Evolutionary conservation across 2,329 filamentous ascomycete genomes (phyloP).

Genomic region (Neopestalotiopsis sp.): DNA sequence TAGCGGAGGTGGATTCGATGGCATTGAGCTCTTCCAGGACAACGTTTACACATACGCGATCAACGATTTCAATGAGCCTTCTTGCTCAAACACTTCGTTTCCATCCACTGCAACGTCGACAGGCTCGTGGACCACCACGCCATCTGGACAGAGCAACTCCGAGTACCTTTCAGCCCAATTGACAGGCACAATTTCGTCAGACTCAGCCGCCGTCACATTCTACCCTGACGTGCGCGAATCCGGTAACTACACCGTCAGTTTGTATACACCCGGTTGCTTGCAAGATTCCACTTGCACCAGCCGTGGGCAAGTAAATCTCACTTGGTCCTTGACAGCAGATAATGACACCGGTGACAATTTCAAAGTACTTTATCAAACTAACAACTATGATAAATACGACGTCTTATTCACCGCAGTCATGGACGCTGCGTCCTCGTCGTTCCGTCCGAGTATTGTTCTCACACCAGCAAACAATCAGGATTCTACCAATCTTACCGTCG

Average conservation of each 20-base stretch:
- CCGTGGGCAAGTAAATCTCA: slow-evolving; percentile 83
- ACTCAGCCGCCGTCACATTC: slow-evolving; percentile 75
- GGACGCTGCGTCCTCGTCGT: slow-evolving; percentile 73
- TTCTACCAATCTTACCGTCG: slow-evolving; percentile 70
- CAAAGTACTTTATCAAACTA: slow-evolving; percentile 81
- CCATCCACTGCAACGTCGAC: slow-evolving; percentile 71
- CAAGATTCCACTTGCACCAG: slow-evolving; percentile 77
- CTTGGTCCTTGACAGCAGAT: slow-evolving; percentile 66
- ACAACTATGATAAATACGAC: slow-evolving; percentile 96
- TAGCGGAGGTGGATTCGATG: slow-evolving; percentile 79
- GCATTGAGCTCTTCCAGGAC: slow-evolving; percentile 86
- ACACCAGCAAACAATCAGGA: slow-evolving; percentile 69
- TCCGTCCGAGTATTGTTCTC: slow-evolving; percentile 82
- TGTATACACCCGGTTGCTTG: slow-evolving; percentile 91
- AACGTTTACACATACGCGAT: slow-evolving; percentile 87
- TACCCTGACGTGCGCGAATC: slow-evolving; percentile 83
- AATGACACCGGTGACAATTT: slow-evolving; percentile 44
- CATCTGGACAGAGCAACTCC: slow-evolving; percentile 72
- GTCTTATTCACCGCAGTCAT: slow-evolving; percentile 86
- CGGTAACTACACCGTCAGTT: slow-evolving; percentile 87
- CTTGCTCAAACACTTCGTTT: slow-evolving; percentile 69
- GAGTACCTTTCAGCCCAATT: slow-evolving; percentile 78
- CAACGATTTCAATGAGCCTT: slow-evolving; percentile 85
- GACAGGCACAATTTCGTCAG: slow-evolving; percentile 56
- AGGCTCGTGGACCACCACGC: slow-evolving; percentile 75